phyloP scores from a whole-genome alignment of 2,329 filamentous ascomycete species.

The Penicillium hesseltinei region DNA sequence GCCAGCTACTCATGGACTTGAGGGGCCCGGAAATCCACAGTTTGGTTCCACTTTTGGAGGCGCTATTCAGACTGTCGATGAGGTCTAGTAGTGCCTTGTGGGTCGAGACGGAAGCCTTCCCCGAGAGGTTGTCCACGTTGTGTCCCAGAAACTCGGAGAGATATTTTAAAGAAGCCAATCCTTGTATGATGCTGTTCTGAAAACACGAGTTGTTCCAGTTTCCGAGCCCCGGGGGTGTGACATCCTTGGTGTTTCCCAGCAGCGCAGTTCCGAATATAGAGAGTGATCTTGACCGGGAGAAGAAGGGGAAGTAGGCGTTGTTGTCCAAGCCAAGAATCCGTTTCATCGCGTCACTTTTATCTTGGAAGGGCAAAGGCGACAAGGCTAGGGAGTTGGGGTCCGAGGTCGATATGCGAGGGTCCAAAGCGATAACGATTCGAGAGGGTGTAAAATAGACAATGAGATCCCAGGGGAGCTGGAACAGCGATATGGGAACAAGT shows the following conservation, averaged over 20 bases:
- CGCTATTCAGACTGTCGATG: constrained; percentile 67
- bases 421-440: constrained; percentile 46
- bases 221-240: constrained; percentile 63
- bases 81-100: constrained; percentile 61
- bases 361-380: constrained; percentile 35
- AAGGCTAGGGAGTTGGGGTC: constrained; percentile 43
- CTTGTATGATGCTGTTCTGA: constrained; percentile 92
- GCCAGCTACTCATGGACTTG: constrained; percentile 91
- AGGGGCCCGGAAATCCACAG: constrained; percentile 79
- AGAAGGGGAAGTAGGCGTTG: constrained; percentile 58
- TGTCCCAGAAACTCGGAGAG: constrained; percentile 65
- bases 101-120: constrained; percentile 44
- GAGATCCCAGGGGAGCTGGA: constrained; percentile 38
- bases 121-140: constrained; percentile 39
- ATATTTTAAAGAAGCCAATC: constrained; percentile 71
- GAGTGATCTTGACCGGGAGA: constrained; percentile 55
- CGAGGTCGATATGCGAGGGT: constrained; percentile 49
- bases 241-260: constrained; percentile 33
- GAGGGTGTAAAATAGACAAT: constrained; percentile 42
- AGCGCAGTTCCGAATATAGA: constrained; percentile 53
- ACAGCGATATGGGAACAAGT: constrained; percentile 29
- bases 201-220: constrained; percentile 97
- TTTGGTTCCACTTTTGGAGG: constrained; percentile 68
- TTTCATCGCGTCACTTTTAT: constrained; percentile 65
- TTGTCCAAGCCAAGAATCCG: constrained; percentile 62